phyloP scores from a whole-genome alignment of 1,284 basidiomycete species.

The Cystobasidium slooffiae region DNA sequence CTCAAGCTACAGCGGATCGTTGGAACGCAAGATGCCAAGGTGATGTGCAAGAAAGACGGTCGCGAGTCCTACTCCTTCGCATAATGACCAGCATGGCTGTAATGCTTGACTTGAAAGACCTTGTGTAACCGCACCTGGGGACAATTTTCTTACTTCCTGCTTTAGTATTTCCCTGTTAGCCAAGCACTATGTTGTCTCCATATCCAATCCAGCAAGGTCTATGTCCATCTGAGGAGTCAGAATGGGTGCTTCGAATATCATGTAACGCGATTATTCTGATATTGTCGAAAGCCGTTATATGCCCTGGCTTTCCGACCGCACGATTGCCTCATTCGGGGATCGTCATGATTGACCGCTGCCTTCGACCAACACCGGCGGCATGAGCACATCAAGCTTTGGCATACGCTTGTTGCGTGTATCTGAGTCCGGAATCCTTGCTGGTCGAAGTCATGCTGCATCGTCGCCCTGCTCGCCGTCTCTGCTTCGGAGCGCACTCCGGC shows the following conservation, averaged over 20 bases:
- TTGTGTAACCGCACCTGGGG: too few relatives aligned
- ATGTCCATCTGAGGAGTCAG: too few relatives aligned
- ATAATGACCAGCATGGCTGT: conserved; percentile 48
- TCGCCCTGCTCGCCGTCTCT: neutral
- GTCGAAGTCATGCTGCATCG: neutral
- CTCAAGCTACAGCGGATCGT: conserved; percentile 81
- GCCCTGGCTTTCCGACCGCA: too few relatives aligned
- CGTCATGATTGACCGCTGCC: too few relatives aligned
- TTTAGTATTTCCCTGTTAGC: too few relatives aligned
- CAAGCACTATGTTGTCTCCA: too few relatives aligned
- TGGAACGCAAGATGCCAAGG: conserved; percentile 59
- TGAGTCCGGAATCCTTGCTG: neutral
- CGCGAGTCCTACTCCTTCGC: conserved; percentile 56
- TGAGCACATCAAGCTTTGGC: conserved; percentile 5
- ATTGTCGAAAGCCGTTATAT: too few relatives aligned
- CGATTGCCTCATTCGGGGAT: too few relatives aligned
- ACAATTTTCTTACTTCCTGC: too few relatives aligned
- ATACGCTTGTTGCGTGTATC: conserved; percentile 3
- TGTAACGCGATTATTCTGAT: too few relatives aligned
- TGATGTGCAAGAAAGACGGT: conserved; percentile 57
- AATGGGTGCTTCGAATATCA: too few relatives aligned
- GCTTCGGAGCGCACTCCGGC: conserved; percentile 6
- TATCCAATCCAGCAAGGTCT: too few relatives aligned
- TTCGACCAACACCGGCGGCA: neutral
- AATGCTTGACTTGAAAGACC: neutral